Base-by-base conservation (phyloP, 768 basidiomycete genomes). In the Mycena haematopus region DNA sequence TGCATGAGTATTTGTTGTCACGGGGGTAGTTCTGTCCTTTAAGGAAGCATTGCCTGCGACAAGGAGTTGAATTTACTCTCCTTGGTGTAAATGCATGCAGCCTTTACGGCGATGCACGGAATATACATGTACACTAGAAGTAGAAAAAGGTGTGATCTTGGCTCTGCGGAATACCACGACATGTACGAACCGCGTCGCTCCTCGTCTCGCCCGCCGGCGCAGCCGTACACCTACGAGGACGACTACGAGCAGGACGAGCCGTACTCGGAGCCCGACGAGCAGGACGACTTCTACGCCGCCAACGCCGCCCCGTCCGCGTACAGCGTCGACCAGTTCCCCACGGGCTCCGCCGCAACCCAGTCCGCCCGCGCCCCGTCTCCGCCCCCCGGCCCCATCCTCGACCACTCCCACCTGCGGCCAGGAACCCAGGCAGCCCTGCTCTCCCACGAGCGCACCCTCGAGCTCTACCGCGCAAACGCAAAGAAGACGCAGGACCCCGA, bases 401-500 rank as follows among this genome's bases (percentile, higher is more conserved):
- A 95, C 80, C 93, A 94, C 68, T 93, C 95, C 42, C 95, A 98
- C 76, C 86, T 97, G 42, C 88, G 91, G 14, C 95, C 95, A 19
- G 97, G 97, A 35, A 92, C 91, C 50, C 89, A 95, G 69, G 97
- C 96, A 4, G 88, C 95, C 7, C 86, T 99, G 14, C 89, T 98
- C 68, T 95, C 94, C 0, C 92, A 98, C 75, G 95, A 96, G 76
- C 92, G 92, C 61, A 99, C 97, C 2, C 88, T 99, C 62, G 95
- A 98, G 75, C 88, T 97, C 65, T 99, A 99, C 80, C 92, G 97
- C 50, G 88, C 90, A 46, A 99, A 99, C 76, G 97, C 96, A 33
- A 97, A 96, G 80, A 99, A 99, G 79, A 97, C 96, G 0, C 95
- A 97, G 78, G 95, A 99, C 75, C 96, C 96, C 0, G 94, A 98